Base-by-base conservation (phyloP, 192 early-diverging fungal species). In the Lobosporangium transversale region DNA sequence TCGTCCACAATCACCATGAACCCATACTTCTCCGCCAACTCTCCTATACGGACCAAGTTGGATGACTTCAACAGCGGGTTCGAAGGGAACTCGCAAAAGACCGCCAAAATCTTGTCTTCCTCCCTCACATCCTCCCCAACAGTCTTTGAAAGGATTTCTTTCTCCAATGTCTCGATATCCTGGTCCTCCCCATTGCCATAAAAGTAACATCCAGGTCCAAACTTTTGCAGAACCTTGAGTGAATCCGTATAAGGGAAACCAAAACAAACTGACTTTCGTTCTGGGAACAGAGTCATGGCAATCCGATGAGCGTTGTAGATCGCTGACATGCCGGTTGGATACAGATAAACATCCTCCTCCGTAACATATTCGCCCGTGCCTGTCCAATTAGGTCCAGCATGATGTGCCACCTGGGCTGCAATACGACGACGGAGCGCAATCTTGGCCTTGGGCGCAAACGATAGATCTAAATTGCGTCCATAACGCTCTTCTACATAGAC, bases 161-260 rank as follows among this genome's bases (percentile, higher is more conserved):
- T 60, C 69, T 94, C 92, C 11, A 98, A 78, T 31, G 82, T 59
- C n/a, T 88, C 89, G 51, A 95, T 88, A 58, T 94, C 93, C 4
- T 60, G 52, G n/a, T 84, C 83, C 43, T 91, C 89, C 35, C 95
- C 95, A 56, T 91, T 76, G n/a, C 94, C 96, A 53, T 92, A 88
- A 71, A 97, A 96, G 71, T 92, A 83, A 45, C 89, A 92, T 26
- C 97, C 95, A 44, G 91, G 79, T 0, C 95, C 96, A 84, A 97
- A 97, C 79, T 97, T 96, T 80, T 99, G 80, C 57, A 97, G 86
- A 37, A 99, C 93, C 80, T 99, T 99, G 24, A 99, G 84, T n/a
- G 95, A 96, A 74, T 99, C 97, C 2, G 91, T 89, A 81, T 99
- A 99, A 8, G 95, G 91, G 67, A 99, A 98, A 0, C 97, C 96